These are phyloP conservation scores for Gyromitra esculenta DNA, from an alignment of 2,329 filamentous ascomycete species.

Conservation along the genomic window DNA sequence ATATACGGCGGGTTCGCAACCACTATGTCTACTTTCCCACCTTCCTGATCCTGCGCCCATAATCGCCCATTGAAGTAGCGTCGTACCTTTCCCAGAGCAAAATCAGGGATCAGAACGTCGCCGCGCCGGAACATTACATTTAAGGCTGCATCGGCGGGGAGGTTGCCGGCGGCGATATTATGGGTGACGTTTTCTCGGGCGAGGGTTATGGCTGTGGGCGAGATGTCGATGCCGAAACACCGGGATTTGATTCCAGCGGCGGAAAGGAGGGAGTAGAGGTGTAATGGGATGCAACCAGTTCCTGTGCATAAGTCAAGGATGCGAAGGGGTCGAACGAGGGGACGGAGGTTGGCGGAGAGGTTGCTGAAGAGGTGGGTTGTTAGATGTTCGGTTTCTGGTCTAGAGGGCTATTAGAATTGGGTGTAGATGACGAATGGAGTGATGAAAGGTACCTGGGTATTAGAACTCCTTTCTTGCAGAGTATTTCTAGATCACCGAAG, in stretches of 20 bases:
- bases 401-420: conserved; percentile 19
- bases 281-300: conserved; percentile 86
- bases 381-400: conserved; percentile 77
- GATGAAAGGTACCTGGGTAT: conserved; percentile 73
- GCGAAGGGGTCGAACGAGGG: conserved; percentile 62
- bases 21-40: conserved; percentile 69
- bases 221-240: conserved; percentile 79
- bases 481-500: conserved; percentile 83
- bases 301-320: conserved; percentile 90
- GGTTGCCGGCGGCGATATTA: conserved; percentile 62
- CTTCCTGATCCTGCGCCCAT: background rate
- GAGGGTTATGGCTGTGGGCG: conserved; percentile 71
- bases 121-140: conserved; percentile 59
- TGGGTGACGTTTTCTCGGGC: conserved; percentile 71
- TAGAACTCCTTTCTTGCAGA: conserved; percentile 78
- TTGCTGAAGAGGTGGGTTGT: conserved; percentile 66
- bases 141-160: background rate
- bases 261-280: conserved; percentile 72
- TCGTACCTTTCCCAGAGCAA: conserved; percentile 1
- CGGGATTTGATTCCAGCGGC: conserved; percentile 60
- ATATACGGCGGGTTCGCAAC: conserved; percentile 94
- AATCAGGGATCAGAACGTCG: conserved; percentile 58
- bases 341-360: conserved; percentile 4
- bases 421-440: conserved; percentile 5
- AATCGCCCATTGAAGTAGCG: background rate